Conservation (phyloP, 345 rosid genomes). For the Euphorbia lathyris region DNA sequence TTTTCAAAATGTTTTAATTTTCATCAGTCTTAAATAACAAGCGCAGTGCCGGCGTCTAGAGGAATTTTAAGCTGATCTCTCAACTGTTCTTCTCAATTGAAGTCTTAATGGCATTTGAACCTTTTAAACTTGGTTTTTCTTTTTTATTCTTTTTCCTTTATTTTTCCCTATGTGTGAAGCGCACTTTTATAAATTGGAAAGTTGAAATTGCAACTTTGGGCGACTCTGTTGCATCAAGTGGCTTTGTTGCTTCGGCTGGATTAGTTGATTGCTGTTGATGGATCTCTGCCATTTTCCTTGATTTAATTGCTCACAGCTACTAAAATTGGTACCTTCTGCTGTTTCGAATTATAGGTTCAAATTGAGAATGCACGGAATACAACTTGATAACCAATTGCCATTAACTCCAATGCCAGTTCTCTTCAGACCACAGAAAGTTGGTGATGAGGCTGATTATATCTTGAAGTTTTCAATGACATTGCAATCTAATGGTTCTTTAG, state of each 20-base stretch:
- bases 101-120: neutral
- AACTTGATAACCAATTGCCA: constrained; percentile 96
- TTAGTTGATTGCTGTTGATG: neutral
- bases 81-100: neutral
- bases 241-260: neutral
- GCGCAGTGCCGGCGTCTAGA: neutral
- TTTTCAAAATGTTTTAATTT: too few species aligned
- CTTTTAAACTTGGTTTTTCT: neutral
- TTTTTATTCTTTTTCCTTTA: neutral
- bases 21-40: neutral
- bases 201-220: neutral
- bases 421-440: constrained; percentile 83
- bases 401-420: constrained; percentile 93
- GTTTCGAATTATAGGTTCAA: constrained; percentile 57
- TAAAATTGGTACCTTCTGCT: constrained; percentile 11
- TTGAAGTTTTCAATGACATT: constrained; percentile 73
- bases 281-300: constrained; percentile 3
- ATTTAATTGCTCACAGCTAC: neutral
- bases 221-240: neutral
- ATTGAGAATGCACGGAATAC: constrained; percentile 75
- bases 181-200: constrained; percentile 1
- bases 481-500: constrained; percentile 82
- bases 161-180: too few species aligned
- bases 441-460: constrained; percentile 61
- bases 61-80: neutral